Evolutionary conservation across 2,329 filamentous ascomycete species (phyloP).

Genomic region (Colletotrichum sansevieriae): DNA sequence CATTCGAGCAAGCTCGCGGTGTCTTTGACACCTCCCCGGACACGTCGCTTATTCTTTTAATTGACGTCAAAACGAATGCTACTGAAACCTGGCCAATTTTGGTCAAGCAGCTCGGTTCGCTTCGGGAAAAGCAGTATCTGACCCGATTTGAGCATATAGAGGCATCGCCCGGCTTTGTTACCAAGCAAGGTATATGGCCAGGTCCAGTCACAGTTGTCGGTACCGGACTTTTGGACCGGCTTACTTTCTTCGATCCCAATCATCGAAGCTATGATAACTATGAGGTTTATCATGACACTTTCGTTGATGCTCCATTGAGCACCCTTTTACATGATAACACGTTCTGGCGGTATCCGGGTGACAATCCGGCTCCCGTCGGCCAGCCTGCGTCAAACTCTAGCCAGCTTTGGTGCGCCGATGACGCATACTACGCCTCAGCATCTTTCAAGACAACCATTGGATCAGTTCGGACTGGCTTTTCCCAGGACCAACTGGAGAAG

Average conservation of each 20-base stretch:
- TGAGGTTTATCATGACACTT: slow-evolving; percentile 67
- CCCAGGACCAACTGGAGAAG: slow-evolving; percentile 58
- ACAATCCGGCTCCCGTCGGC: too few relatives aligned
- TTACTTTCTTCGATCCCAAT: too few relatives aligned
- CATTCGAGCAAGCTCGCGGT: too few relatives aligned
- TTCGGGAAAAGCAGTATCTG: slow-evolving; percentile 68
- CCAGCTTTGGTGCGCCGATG: slow-evolving; percentile 5
- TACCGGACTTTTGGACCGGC: slow-evolving; percentile 66
- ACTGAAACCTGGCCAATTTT: slow-evolving; percentile 60
- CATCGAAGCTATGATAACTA: slow-evolving; percentile 49
- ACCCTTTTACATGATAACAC: slow-evolving; percentile 44
- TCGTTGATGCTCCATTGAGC: slow-evolving; percentile 74
- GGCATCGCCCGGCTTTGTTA: slow-evolving; percentile 42
- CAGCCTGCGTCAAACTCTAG: too few relatives aligned
- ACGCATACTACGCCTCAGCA: slow-evolving; percentile 72
- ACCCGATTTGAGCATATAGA: slow-evolving; percentile 62
- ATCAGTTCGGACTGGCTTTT: slow-evolving; percentile 59
- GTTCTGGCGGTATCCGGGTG: too few relatives aligned
- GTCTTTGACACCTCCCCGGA: too few relatives aligned
- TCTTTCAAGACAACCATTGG: slow-evolving; percentile 69
- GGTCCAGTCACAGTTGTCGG: slow-evolving; percentile 76
- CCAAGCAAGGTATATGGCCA: slow-evolving; percentile 5
- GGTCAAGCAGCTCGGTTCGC: slow-evolving; percentile 56
- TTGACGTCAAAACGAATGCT: slow-evolving; percentile 51
- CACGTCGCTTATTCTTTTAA: too few relatives aligned